Evolutionary conservation across 208 protist genomes (phyloP).

Genomic region (Trypanosoma caninum): DNA sequence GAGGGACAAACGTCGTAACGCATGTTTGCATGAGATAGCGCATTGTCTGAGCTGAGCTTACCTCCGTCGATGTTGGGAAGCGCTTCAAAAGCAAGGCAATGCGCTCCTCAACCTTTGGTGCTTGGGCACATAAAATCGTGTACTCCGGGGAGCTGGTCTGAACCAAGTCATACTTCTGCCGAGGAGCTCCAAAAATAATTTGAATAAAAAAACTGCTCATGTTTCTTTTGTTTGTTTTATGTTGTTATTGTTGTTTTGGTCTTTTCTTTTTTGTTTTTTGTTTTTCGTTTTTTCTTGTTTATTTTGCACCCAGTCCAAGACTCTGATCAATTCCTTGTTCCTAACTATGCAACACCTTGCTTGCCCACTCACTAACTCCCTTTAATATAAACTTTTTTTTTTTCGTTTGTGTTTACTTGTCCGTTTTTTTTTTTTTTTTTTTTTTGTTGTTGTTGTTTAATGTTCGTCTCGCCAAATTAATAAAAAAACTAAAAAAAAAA

Average conservation of each 20-base stretch:
- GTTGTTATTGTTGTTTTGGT: neutral
- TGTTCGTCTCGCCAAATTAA: neutral
- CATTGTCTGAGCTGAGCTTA: conserved; percentile 64
- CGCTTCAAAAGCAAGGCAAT: conserved; percentile 58
- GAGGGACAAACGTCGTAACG: conserved; percentile 43
- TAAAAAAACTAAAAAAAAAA: neutral
- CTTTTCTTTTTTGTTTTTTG: neutral
- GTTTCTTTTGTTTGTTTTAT: neutral
- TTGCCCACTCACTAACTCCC: too few relatives aligned
- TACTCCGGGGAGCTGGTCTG: conserved; percentile 54
- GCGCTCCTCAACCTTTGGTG: conserved; percentile 46
- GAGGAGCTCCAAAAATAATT: conserved; percentile 53
- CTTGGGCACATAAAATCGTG: conserved; percentile 79
- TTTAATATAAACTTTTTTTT: too few relatives aligned
- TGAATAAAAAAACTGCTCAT: conserved; percentile 71
- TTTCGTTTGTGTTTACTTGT: neutral
- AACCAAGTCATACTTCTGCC: conserved; percentile 44
- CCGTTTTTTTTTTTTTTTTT: conserved; percentile 13
- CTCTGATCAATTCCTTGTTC: neutral
- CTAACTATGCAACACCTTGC: neutral
- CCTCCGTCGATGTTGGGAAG: conserved; percentile 69
- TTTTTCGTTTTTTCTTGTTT: neutral
- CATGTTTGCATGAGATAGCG: conserved; percentile 72
- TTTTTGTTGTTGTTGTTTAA: neutral
- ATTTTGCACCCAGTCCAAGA: neutral